Evolutionary conservation across 129 eudicot species (phyloP).

Genomic region (Flaveria robusta): DNA sequence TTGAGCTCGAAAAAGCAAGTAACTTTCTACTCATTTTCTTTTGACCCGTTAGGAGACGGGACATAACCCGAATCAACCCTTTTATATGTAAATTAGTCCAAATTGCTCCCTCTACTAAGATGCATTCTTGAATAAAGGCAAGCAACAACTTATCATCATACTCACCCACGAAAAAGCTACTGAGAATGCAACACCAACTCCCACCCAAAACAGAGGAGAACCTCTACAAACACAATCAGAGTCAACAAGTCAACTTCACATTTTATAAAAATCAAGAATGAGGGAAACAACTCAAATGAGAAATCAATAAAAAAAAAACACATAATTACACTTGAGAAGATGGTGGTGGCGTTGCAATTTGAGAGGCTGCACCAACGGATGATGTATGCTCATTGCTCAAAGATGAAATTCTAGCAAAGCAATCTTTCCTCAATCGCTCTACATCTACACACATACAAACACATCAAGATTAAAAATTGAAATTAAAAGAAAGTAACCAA

Average conservation of each 20-base stretch:
- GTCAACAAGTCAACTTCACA: slow-evolving; percentile 19
- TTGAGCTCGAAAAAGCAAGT: neutral
- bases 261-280: neutral
- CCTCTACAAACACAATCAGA: slow-evolving; percentile 56
- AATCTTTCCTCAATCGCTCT: slow-evolving; percentile 45
- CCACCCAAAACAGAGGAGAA: slow-evolving; percentile 93
- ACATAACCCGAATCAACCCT: slow-evolving; percentile 11
- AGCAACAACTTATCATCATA: slow-evolving; percentile 2
- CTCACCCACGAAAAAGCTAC: slow-evolving; percentile 87
- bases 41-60: neutral
- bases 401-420: slow-evolving; percentile 67
- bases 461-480: neutral
- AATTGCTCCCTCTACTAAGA: slow-evolving; percentile 12
- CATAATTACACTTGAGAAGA: slow-evolving; percentile 75
- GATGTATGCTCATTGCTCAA: slow-evolving; percentile 65
- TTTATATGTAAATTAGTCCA: neutral
- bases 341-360: slow-evolving; percentile 65
- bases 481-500: neutral
- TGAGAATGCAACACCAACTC: slow-evolving; percentile 92
- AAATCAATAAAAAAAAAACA: neutral
- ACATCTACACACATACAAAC: slow-evolving; percentile 29
- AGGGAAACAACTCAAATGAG: neutral
- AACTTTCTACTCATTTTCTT: neutral
- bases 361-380: slow-evolving; percentile 79
- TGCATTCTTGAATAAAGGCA: slow-evolving; percentile 13